Base-by-base conservation (phyloP, 345 rosid genomes). In the Iberis pinnata region DNA sequence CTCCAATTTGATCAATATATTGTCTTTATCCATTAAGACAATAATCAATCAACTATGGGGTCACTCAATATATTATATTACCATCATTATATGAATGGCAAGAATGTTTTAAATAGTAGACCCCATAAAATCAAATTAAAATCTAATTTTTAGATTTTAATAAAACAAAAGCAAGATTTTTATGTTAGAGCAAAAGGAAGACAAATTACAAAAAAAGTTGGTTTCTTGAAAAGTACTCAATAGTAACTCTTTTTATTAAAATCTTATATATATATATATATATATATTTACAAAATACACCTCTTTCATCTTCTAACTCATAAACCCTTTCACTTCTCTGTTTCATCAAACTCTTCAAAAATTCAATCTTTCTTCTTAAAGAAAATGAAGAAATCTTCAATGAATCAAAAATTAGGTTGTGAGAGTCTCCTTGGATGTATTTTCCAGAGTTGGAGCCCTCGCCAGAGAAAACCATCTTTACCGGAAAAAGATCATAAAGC, bases 151-250 rank as follows among this genome's bases (percentile, higher is more conserved):
- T 44, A 43, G 49, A 66, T 43, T 52, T 52, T 29, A 58, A 10
- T n/a, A 52, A 58, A 51, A 27, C 55, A 58, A 66, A 66, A 66
- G 70, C 56, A 55, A 47, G 61, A 54, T 54, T 39, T 57, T 57
- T 49, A 25, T 65, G 63, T 65, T 50, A 50, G 27, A 65, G 52
- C 35, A 60, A 67, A 60, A 53, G 61, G 47, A 50, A 60, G 67
- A 67, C 67, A 42, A 50, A 49, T 17, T 40, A 29, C 8, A 29
- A 3, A 60, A 39, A 70, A 75, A 63, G 75, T 50, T 43, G 61
- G 78, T 85, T 76, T 73, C 94, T 78, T 82, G 75, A 64, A 81
- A 82, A 79, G 78, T 80, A 78, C 94, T 73, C 80, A 52, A 49
- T 46, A 51, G 61, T 63, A 38, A 73, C 61, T 58, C 72, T 45